Base-by-base conservation (phyloP, 306 rosid genomes). In the Medicago ruthenica region DNA sequence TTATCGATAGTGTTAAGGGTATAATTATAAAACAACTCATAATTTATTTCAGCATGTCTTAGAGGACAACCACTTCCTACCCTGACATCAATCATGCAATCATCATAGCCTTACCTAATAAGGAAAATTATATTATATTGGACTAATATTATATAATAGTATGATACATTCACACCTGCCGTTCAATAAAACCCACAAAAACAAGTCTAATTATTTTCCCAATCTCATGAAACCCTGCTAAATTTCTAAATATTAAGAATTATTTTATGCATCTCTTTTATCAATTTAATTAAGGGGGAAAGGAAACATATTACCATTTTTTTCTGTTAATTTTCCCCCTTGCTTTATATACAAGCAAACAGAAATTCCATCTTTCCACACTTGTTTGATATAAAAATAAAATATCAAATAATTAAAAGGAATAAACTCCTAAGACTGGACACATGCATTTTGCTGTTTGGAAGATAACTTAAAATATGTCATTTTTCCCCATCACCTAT, bases 61-160 rank as follows among this genome's bases (percentile, higher is more conserved):
- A 8, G 34, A 59, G 78, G 77, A 66, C 70, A 71, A 41, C 44
- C 37, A 73, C 75, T 74, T 39, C 70, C 76, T 31, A 3, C 55
- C 31, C 70, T 73, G 81, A 68, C 80, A 58, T 50, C 86, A 78
- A 82, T 86, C 74, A 88, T 88, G 80, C 79, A 73, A 54, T 61
- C 45, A 58, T 80, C 73, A 74, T 60, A 21, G 66, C 54, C 76
- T 61, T 77, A 81, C 70, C 71, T 74, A 76, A 67, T 60, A 7
- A 27, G 27, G 5, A 77, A 66, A 63, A 48, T 41, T 70, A 41
- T 40, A 27, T 27, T 27, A 3, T 27, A 27, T 27, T 27, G 31
- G 3, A 27, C 31, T 27, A 27, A 3, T 16, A 41, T 53, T 0
- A 16, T 53, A 53, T n/a, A n/a, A 48, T 51, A 16, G 59, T 53